Evolutionary conservation across 148 eudicot species (phyloP), one percentile per base, ranked within the genome.

Genomic region (Tetragonia tetragonoides): DNA sequence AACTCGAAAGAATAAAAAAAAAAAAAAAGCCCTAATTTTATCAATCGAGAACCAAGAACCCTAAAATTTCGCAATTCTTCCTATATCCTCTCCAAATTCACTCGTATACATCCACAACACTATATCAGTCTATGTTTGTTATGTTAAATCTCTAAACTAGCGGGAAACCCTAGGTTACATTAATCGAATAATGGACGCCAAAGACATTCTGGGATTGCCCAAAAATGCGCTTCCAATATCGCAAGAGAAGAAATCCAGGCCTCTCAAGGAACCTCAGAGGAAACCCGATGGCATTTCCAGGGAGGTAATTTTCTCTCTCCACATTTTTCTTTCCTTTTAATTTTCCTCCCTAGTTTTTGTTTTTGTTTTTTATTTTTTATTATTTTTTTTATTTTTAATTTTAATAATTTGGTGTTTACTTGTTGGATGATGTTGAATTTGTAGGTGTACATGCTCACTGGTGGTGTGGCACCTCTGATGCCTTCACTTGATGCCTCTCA

Each of bases 281-380:
- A 93, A 93, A 81, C 98, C 96, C 5, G 98, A 93, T 88, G 98
- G 98, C 39, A 88, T 93, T 80, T 93, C 98, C 11, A 89, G 96
- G 6, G 94, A 93, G 91, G 97, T 91, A 44, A 24, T 1, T 9
- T 9, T 28, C 46, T n/a, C 24, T 40, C 37, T 18, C 54, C 73
- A 78, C 56, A 24, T 8, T 63, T 38, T 28, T n/a, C 28, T n/a
- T 46, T 60, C 4, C 66, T 24, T 18, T 44, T 21, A n/a, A 8
- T 53, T 37, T 59, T 17, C n/a, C 40, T 54, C 34, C 54, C 34
- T 49, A 4, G 4, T 8, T 57, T 17, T 10, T 61, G 57, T 41
- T 54, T n/a, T 65, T 3, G 37, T 21, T n/a, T 38, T 6, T 15
- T 24, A n/a, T n/a, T n/a, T n/a, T n/a, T n/a, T n/a, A n/a, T n/a